Evolutionary conservation across 2,329 filamentous ascomycete genomes (phyloP).

Genomic region (Rachicladosporium sp.): DNA sequence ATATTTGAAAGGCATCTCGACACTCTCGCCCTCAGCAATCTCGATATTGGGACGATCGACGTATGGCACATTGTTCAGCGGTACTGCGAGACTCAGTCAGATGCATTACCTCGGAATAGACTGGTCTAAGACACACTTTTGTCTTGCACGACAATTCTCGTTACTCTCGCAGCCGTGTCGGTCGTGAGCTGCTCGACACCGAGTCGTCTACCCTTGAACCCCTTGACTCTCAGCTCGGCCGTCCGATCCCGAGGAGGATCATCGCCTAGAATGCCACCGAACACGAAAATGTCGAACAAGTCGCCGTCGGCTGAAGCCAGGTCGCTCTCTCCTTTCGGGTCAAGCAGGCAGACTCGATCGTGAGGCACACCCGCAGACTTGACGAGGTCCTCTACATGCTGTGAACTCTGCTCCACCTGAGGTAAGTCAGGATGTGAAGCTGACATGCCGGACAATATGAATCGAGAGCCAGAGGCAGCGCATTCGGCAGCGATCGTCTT

Average conservation of each 20-base stretch:
- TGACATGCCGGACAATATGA: conserved; percentile 21
- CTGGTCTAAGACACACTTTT: conserved; percentile 56
- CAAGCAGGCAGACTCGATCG: conserved; percentile 69
- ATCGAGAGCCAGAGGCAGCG: conserved; percentile 45
- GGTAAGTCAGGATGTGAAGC: conserved; percentile 61
- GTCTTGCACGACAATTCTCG: conserved; percentile 74
- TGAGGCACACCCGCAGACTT: conserved; percentile 23
- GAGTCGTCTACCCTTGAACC: conserved; percentile 73
- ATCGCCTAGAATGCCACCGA: conserved; percentile 91
- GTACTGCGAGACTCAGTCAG: conserved; percentile 40
- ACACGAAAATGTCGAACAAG: conserved; percentile 79
- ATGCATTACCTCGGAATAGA: background rate
- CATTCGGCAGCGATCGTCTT: conserved; percentile 75
- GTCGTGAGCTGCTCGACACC: conserved; percentile 97
- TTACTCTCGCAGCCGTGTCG: conserved; percentile 90
- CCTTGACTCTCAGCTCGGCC: conserved; percentile 87
- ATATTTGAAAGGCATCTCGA: conserved; percentile 96
- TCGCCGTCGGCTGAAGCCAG: conserved; percentile 72
- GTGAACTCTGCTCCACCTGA: conserved; percentile 39
- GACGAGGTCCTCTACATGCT: conserved; percentile 13
- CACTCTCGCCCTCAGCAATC: conserved; percentile 74
- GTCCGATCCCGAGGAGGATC: conserved; percentile 91
- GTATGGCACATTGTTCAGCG: conserved; percentile 68
- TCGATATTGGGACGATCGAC: conserved; percentile 80
- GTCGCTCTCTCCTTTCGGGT: conserved; percentile 72